phyloP scores from a whole-genome alignment of 2,329 filamentous ascomycete genomes.

The Colletotrichum filicis region DNA sequence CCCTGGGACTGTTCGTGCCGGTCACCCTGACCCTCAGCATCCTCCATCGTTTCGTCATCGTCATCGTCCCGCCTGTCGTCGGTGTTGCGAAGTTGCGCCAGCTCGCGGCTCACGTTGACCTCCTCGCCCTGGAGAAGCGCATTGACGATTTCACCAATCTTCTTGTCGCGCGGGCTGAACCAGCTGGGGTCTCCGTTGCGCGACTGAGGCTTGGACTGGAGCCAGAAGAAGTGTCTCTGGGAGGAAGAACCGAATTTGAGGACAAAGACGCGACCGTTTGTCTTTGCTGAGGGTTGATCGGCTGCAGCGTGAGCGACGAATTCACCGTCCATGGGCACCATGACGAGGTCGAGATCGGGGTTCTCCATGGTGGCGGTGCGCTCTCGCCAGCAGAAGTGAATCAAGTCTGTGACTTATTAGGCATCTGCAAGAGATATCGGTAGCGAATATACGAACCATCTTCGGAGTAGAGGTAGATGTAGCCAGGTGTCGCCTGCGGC shows the following conservation, averaged over 20 bases:
- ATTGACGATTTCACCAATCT: slow-evolving; percentile 90
- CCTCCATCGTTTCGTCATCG: slow-evolving; percentile 82
- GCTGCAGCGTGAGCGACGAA: slow-evolving; percentile 81
- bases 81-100: slow-evolving; percentile 70
- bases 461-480: slow-evolving; percentile 92
- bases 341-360: slow-evolving; percentile 89
- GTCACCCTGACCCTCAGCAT: slow-evolving; percentile 74
- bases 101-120: slow-evolving; percentile 79
- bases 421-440: not conserved
- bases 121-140: slow-evolving; percentile 88
- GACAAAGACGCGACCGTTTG: slow-evolving; percentile 90
- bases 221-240: slow-evolving; percentile 93
- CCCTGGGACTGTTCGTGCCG: slow-evolving; percentile 66
- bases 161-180: slow-evolving; percentile 87
- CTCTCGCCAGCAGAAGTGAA: slow-evolving; percentile 97
- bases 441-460: slow-evolving; percentile 71
- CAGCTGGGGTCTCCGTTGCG: slow-evolving; percentile 75
- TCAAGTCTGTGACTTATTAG: slow-evolving; percentile 69
- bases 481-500: slow-evolving; percentile 79
- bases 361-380: slow-evolving; percentile 76
- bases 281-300: slow-evolving; percentile 67
- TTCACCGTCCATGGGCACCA: slow-evolving; percentile 89
- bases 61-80: slow-evolving; percentile 67
- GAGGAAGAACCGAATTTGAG: slow-evolving; percentile 95
- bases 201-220: slow-evolving; percentile 89